Conservation (phyloP, 169 alveolate genomes). For the Perkinsus marinus region DNA sequence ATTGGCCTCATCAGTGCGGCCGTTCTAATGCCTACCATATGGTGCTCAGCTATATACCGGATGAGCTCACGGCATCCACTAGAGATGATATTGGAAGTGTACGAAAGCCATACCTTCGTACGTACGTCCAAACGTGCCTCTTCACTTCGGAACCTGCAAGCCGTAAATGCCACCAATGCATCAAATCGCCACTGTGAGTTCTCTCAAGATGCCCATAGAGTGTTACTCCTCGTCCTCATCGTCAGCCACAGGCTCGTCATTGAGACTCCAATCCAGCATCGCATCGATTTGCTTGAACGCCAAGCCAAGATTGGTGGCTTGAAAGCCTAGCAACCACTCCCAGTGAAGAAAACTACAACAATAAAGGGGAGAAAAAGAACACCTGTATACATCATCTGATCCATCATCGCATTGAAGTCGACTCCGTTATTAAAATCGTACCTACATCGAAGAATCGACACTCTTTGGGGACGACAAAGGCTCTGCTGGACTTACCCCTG, state of each 20-base stretch:
- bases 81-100: slow-evolving; percentile 89
- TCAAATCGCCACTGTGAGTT: not conserved
- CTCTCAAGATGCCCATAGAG: not conserved
- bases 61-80: slow-evolving; percentile 82
- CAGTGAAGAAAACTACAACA: not conserved
- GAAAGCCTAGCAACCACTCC: not conserved
- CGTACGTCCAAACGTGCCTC: not conserved
- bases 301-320: not conserved
- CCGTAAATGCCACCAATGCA: not conserved
- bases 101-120: slow-evolving; percentile 80
- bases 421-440: slow-evolving; percentile 3
- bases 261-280: slow-evolving; percentile 1
- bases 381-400: not conserved
- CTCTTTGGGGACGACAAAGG: not conserved
- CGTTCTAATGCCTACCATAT: not conserved
- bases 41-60: not conserved
- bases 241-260: not conserved
- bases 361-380: not conserved
- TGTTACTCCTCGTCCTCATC: slow-evolving; percentile 1
- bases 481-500: not conserved
- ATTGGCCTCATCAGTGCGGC: not conserved
- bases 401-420: not conserved
- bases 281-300: slow-evolving; percentile 1
- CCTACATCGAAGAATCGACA: not conserved
- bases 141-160: not conserved